These are phyloP conservation scores for Phytophthora vignae DNA, from an alignment of 352 stramenopile genomes.

Conservation along the genomic window DNA sequence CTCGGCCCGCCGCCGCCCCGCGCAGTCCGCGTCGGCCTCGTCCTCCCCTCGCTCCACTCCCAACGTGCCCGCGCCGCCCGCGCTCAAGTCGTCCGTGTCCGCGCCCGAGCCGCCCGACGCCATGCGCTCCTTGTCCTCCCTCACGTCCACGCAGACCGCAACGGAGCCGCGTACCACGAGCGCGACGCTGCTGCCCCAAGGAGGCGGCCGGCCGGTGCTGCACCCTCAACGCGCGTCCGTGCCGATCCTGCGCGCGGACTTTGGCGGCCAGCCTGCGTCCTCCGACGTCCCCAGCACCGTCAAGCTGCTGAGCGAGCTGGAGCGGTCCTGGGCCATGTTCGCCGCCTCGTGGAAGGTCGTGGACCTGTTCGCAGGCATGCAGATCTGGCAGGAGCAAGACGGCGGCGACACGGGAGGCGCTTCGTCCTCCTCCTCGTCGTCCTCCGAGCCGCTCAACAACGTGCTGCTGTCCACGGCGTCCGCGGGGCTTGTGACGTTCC, in stretches of 20 bases:
- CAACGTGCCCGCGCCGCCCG: neutral
- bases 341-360: constrained; percentile 68
- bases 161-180: constrained; percentile 13
- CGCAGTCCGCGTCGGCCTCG: constrained; percentile 19
- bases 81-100: constrained; percentile 23
- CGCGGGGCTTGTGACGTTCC: constrained; percentile 65
- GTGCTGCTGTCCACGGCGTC: constrained; percentile 65
- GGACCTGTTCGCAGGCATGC: constrained; percentile 72
- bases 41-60: constrained; percentile 25
- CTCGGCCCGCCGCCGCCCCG: constrained; percentile 2
- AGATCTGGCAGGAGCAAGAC: constrained; percentile 71
- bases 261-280: constrained; percentile 13
- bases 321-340: constrained; percentile 80
- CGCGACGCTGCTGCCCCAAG: constrained; percentile 10
- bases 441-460: constrained; percentile 62
- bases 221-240: constrained; percentile 13
- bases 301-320: constrained; percentile 77
- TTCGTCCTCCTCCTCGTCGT: neutral
- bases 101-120: constrained; percentile 8
- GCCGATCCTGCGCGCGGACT: constrained; percentile 14
- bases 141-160: constrained; percentile 9
- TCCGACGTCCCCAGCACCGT: constrained; percentile 59
- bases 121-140: constrained; percentile 14
- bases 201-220: constrained; percentile 14
- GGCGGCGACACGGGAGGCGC: neutral